A percentile compares a stretch with the other conserved stretches of the same genome.
phyloP scores from a whole-genome alignment of 495 filamentous ascomycete species.

The Penicillium tannophilum region DNA sequence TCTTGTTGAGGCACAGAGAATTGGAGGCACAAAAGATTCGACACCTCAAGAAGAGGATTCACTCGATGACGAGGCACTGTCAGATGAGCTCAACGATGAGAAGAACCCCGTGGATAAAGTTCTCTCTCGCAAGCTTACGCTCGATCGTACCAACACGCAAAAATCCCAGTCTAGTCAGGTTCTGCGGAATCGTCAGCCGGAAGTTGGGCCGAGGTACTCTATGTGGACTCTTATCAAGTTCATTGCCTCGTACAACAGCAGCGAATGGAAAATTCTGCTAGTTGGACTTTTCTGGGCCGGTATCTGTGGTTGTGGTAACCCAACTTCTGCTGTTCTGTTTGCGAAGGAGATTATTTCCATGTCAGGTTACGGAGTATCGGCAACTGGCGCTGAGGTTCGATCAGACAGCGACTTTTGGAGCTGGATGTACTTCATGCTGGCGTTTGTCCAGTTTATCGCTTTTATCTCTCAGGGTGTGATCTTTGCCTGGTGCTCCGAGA shows the following conservation, averaged over 20 bases:
- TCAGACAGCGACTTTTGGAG: constrained; percentile 82
- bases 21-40: constrained; percentile 62
- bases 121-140: neutral
- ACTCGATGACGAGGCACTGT: neutral
- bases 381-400: constrained; percentile 50
- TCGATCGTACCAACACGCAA: constrained; percentile 25
- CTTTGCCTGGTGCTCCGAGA: constrained; percentile 80
- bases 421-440: constrained; percentile 89
- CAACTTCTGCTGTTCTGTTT: constrained; percentile 82
- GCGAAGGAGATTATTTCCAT: constrained; percentile 76
- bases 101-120: neutral
- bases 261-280: constrained; percentile 71
- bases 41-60: constrained; percentile 31
- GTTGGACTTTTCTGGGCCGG: constrained; percentile 72
- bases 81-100: neutral
- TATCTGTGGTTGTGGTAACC: constrained; percentile 79
- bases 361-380: constrained; percentile 24
- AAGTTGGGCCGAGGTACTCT: constrained; percentile 53
- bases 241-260: constrained; percentile 75
- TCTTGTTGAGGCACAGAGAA: constrained; percentile 60
- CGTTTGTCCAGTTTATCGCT: constrained; percentile 69
- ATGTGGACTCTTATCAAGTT: constrained; percentile 83
- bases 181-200: constrained; percentile 30
- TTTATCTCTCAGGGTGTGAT: constrained; percentile 66
- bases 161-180: constrained; percentile 20